These are phyloP conservation scores for Daldinia concentrica DNA, from an alignment of 495 filamentous ascomycete genomes.

Conservation along the genomic window DNA sequence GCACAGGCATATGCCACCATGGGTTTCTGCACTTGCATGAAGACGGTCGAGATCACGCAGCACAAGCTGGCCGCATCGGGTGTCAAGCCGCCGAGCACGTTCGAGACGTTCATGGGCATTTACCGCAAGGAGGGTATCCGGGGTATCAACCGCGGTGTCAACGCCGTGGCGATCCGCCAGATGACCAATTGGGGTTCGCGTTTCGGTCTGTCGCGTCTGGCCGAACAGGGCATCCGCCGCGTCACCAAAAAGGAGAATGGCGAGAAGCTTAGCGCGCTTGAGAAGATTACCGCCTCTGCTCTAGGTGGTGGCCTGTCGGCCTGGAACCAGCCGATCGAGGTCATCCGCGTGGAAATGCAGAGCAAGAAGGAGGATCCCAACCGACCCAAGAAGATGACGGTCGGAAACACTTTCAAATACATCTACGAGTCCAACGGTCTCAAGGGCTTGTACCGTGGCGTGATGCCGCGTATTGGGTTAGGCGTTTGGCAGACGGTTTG, in stretches of 20 bases:
- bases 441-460: slow-evolving; percentile 94
- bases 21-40: slow-evolving; percentile 99
- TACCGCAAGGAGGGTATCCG: slow-evolving; percentile 93
- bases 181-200: slow-evolving; percentile 99
- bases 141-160: slow-evolving; percentile 98
- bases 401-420: slow-evolving; percentile 89
- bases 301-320: slow-evolving; percentile 93
- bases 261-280: slow-evolving; percentile 76
- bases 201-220: slow-evolving; percentile 90
- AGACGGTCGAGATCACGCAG: slow-evolving; percentile 99
- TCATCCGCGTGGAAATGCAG: slow-evolving; percentile 99
- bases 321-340: slow-evolving; percentile 99
- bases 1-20: slow-evolving; percentile 99
- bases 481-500: slow-evolving; percentile 99
- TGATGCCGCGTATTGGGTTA: slow-evolving; percentile 90
- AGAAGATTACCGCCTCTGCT: slow-evolving; percentile 90
- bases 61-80: slow-evolving; percentile 89
- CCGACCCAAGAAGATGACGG: slow-evolving; percentile 97
- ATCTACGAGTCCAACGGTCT: slow-evolving; percentile 90
- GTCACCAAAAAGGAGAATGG: slow-evolving; percentile 80
- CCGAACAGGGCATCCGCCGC: slow-evolving; percentile 86
- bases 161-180: slow-evolving; percentile 96
- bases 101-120: slow-evolving; percentile 95
- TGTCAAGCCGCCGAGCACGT: slow-evolving; percentile 85
- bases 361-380: slow-evolving; percentile 97